Percentiles rank a stretch among this genome's conserved stretches.
Conservation (phyloP, 2,329 filamentous ascomycete species). For the Curvularia eragrostidis region DNA sequence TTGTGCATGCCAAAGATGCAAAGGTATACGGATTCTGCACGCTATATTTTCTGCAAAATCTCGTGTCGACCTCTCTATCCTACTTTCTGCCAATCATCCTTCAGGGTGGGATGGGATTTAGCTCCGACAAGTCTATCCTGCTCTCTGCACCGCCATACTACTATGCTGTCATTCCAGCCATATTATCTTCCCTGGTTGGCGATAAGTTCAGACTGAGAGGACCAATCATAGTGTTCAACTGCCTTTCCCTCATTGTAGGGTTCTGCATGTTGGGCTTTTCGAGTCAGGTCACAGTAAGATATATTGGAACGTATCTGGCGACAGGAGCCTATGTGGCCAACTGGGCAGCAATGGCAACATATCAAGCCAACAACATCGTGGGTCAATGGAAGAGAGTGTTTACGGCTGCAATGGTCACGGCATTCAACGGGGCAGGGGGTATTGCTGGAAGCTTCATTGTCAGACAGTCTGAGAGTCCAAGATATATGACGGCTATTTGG, state of each 20-base stretch:
- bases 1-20: slow-evolving; percentile 63
- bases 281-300: slow-evolving; percentile 65
- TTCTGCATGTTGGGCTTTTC: slow-evolving; percentile 71
- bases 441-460: slow-evolving; percentile 73
- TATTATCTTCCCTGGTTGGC: slow-evolving; percentile 67
- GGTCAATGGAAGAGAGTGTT: slow-evolving; percentile 70
- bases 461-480: slow-evolving; percentile 65
- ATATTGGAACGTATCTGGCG: slow-evolving; percentile 69
- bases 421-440: slow-evolving; percentile 68
- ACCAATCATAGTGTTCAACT: slow-evolving; percentile 71
- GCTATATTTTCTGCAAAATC: slow-evolving; percentile 71
- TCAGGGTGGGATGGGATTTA: slow-evolving; percentile 55
- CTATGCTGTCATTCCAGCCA: slow-evolving; percentile 68
- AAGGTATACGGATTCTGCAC: slow-evolving; percentile 71
- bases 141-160: slow-evolving; percentile 73
- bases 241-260: slow-evolving; percentile 65
- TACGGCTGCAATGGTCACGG: slow-evolving; percentile 65
- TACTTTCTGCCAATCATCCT: slow-evolving; percentile 72
- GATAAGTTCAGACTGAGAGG: slow-evolving; percentile 67
- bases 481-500: slow-evolving; percentile 71
- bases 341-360: slow-evolving; percentile 68
- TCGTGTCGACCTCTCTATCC: slow-evolving; percentile 68
- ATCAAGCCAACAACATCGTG: slow-evolving; percentile 59
- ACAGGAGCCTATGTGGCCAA: slow-evolving; percentile 73
- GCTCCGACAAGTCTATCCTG: slow-evolving; percentile 58